Base-by-base conservation (phyloP, 2,329 filamentous ascomycete genomes). In the Fusarium scirpi region DNA sequence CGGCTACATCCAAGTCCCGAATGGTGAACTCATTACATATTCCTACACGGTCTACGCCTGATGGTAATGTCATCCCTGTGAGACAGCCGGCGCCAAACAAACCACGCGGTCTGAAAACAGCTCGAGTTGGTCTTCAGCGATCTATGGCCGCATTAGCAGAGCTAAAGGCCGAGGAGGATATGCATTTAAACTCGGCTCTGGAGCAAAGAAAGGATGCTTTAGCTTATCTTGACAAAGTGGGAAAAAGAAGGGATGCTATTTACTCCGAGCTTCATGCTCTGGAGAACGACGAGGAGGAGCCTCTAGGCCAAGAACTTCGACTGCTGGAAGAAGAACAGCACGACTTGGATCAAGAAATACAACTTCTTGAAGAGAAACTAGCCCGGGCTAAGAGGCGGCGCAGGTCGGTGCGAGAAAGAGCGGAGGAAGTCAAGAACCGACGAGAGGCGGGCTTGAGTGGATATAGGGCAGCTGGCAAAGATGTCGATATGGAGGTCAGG, bases 371-470 rank as follows among this genome's bases (percentile, higher is more conserved):
- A 77, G 84, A 89, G 73, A 86, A 87, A 69, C 82, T 94, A 4
- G 82, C 84, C 25, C 84, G 84, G 5, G 83, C 94, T 80, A 88
- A 88, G 72, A 85, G 84, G 48, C 83, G 87, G 29, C 88, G 89
- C 70, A 82, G 85, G n/a, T 86, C 85, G 76, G 78, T 94, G 1
- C 80, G 86, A 65, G 84, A 85, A 5, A 85, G 88, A 73, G 87
- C 93, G 47, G 84, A 87, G 9, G 88, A 91, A 58, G 85, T 89
- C 3, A 85, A 86, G 67, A 94, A 90, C 71, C 85, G 85, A 57
- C 83, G 90, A 40, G 91, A 94, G 76, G 90, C 91, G 3, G 89
- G 89, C n/a, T 78, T 94, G 16, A 92, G 90, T 58, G 90, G 91
- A 1, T 94, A 93, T 77, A 87, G 85, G 22, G 87, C 90, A 3